Evolutionary conservation across 352 stramenopile species (phyloP).

Genomic region (Phytophthora nicotianae): DNA sequence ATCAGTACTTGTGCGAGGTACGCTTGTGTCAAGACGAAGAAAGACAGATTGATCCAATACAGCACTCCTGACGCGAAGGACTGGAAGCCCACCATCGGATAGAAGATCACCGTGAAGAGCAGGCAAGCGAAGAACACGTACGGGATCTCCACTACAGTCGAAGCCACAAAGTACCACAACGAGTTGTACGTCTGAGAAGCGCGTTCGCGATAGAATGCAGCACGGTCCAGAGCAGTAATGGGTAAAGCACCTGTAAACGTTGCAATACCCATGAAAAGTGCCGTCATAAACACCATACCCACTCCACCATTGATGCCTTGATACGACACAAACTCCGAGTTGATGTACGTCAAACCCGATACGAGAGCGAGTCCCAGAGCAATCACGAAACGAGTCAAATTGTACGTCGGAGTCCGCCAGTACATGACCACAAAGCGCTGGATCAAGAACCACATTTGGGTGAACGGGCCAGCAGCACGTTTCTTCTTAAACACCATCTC

Average conservation of each 20-base stretch:
- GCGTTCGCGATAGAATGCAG: conserved; percentile 70
- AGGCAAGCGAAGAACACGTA: conserved; percentile 47
- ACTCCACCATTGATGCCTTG: conserved; percentile 52
- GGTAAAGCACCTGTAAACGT: conserved; percentile 76
- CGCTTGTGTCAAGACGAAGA: conserved; percentile 43
- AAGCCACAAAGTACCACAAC: conserved; percentile 71
- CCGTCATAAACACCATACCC: conserved; percentile 79
- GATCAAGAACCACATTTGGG: conserved; percentile 35
- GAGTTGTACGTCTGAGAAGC: conserved; percentile 87
- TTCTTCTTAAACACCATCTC: conserved; percentile 44
- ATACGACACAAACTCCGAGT: conserved; percentile 59
- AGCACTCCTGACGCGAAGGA: conserved; percentile 37
- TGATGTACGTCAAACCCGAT: neutral
- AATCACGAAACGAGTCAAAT: conserved; percentile 70
- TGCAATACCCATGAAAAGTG: conserved; percentile 78
- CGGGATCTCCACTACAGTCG: conserved; percentile 79
- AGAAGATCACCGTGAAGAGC: conserved; percentile 55
- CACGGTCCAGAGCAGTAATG: conserved; percentile 80
- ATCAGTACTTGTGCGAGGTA: conserved; percentile 46
- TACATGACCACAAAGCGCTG: conserved; percentile 38
- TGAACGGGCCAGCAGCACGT: conserved; percentile 32
- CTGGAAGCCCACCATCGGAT: conserved; percentile 52
- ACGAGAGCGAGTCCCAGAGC: conserved; percentile 32
- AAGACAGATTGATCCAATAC: conserved; percentile 44
- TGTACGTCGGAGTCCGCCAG: conserved; percentile 87